Conservation (phyloP, 1,284 basidiomycete species). For the Earliella scabrosa region DNA sequence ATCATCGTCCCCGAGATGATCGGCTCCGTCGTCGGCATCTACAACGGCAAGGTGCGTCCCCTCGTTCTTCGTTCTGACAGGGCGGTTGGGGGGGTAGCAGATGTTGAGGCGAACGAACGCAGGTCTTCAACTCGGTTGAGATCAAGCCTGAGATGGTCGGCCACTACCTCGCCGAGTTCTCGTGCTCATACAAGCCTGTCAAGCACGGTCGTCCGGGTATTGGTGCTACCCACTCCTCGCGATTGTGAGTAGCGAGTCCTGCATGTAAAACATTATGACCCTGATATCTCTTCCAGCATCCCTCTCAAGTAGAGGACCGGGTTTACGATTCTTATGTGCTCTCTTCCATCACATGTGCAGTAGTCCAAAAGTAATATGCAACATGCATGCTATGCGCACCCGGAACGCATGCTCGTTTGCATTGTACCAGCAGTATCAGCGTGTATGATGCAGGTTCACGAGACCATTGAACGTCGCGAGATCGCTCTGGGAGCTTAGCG, state of each 20-base stretch:
- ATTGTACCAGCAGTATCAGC: constrained; percentile 11
- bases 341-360: constrained; percentile 32
- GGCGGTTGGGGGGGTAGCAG: background rate
- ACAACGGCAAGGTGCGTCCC: constrained; percentile 88
- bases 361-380: constrained; percentile 40
- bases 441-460: too few species aligned
- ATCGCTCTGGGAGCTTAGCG: too few species aligned
- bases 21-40: constrained; percentile 94
- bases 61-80: background rate
- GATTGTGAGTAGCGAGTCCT: constrained; percentile 77
- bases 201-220: constrained; percentile 99
- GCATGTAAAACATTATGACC: too few species aligned
- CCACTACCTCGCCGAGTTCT: constrained; percentile 97
- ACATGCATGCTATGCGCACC: constrained; percentile 33
- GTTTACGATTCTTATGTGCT: constrained; percentile 32
- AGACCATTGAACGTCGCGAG: too few species aligned
- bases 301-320: constrained; percentile 70
- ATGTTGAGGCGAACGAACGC: background rate
- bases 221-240: constrained; percentile 90
- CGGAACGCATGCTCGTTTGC: constrained; percentile 23
- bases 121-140: constrained; percentile 97
- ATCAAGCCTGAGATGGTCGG: constrained; percentile 99
- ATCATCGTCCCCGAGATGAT: constrained; percentile 99
- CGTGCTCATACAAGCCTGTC: constrained; percentile 96
- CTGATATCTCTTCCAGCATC: constrained; percentile 56